Conservation (phyloP, 331 rosid species). For the Spiraea crenata region DNA sequence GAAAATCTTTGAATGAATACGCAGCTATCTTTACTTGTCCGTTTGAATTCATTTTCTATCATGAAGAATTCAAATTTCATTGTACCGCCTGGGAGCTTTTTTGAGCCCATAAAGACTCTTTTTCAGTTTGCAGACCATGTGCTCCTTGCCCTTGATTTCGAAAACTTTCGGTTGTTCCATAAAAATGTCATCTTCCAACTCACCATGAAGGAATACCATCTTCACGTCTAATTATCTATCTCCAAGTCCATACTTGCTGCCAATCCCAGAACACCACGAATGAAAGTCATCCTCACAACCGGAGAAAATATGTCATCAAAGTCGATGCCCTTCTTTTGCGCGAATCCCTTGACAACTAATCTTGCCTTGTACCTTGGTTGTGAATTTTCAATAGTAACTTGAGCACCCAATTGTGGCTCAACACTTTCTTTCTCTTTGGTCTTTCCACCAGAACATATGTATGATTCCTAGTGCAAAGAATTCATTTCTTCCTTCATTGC, state of each 20-base stretch:
- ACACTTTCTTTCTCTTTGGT: no score
- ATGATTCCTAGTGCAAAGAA: no score
- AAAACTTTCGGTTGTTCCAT: background rate
- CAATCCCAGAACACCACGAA: background rate
- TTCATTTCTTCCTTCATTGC: no score
- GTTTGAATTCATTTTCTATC: background rate
- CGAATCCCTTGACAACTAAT: no score
- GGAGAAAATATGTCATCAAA: conserved; percentile 3
- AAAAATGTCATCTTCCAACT: background rate
- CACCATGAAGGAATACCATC: conserved; percentile 5
- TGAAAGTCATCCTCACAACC: background rate
- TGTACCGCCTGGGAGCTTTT: background rate
- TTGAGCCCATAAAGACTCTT: no score
- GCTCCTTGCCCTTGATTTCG: background rate
- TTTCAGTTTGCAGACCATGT: no score
- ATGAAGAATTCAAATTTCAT: background rate
- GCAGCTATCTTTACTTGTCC: background rate
- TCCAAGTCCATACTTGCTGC: background rate
- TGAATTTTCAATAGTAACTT: no score
- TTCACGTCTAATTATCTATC: background rate
- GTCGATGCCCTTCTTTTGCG: no score
- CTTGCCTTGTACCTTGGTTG: no score
- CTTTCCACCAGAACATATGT: no score
- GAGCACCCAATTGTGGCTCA: no score
- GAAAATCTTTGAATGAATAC: background rate